Base-by-base conservation (phyloP, 352 stramenopile species). In the Globisporangium rhizosaccharum region DNA sequence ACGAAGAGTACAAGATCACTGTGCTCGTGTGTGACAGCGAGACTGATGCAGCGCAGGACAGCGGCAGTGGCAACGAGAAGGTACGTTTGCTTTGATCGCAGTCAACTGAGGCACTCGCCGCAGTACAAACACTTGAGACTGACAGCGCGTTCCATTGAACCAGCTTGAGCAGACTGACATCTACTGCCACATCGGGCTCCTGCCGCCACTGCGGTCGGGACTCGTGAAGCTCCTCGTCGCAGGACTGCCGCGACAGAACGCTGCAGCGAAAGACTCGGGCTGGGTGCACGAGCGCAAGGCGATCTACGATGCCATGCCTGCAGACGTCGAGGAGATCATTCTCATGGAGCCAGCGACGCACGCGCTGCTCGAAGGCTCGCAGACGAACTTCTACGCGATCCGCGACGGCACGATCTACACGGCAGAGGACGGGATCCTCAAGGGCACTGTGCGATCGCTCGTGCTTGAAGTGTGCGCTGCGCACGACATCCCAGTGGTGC, bases 1-100 rank as follows among this genome's bases (percentile, higher is more conserved):
- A 73, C 7, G 72, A 92, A 41, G 84, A 94, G 68, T 94, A 87
- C 76, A 94, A 94, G 67, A 76, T 94, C 60, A 92, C 85, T 46
- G 68, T 92, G 33, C 69, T 94, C 17, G 72, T 94, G 42, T 90
- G 82, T 58, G 56, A 63, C 28, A 57, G 72, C 4, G 62, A 66
- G 17, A 63, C 63, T n/a, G 28, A 15, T 6, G 28, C 26, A 36
- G 26, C 36, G 9, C n/a, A n/a, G 30, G 51, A 45, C 50, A 25
- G 28, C 15, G 23, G 28, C 45, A 47, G 14, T 14, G 14, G 15
- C 26, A 25, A 44, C 52, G 23, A 3, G 12, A 36, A 30, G 14
- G 39, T 28, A n/a, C 15, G n/a, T 47, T 10, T 39, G 33, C 7
- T 10, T 10, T 39, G 33, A 10, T 39, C 14, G 4, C 5, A 46